Percentiles rank a stretch among this genome's conserved stretches.
phyloP scores from a whole-genome alignment of 805 yeast species.

The Pichia californica region DNA sequence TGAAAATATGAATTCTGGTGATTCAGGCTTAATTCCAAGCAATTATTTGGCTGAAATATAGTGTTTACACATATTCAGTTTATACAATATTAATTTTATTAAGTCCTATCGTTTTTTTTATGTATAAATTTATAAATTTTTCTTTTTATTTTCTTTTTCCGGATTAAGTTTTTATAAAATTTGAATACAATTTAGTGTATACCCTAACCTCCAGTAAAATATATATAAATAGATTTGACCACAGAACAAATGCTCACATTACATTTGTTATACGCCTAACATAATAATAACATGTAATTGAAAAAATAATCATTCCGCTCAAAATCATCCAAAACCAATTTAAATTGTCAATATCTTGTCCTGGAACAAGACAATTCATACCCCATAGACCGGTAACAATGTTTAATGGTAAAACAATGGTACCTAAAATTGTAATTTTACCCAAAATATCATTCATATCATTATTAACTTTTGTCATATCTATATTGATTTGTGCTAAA shows the following conservation, averaged over 20 bases:
- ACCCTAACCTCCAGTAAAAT: too few species aligned
- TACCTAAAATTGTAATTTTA: slow-evolving; percentile 87
- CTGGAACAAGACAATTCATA: slow-evolving; percentile 96
- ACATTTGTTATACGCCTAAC: slow-evolving; percentile 37
- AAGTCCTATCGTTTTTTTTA: background rate
- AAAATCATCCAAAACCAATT: slow-evolving; percentile 59
- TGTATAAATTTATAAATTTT: background rate
- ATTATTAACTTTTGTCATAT: slow-evolving; percentile 94
- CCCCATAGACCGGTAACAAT: slow-evolving; percentile 98
- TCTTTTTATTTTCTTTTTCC: background rate
- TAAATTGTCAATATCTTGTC: slow-evolving; percentile 62
- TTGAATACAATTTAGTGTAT: too few species aligned
- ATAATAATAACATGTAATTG: slow-evolving; percentile 40
- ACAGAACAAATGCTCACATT: slow-evolving; percentile 10
- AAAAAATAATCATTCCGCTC: slow-evolving; percentile 40
- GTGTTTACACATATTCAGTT: too few species aligned
- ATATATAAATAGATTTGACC: too few species aligned
- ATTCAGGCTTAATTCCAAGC: slow-evolving; percentile 58
- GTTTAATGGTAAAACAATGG: slow-evolving; percentile 91
- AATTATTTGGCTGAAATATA: slow-evolving; percentile 38
- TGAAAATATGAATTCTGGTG: slow-evolving; percentile 41
- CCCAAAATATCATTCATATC: slow-evolving; percentile 96
- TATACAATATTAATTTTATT: too few species aligned
- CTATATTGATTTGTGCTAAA: slow-evolving; percentile 93
- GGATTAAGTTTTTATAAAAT: background rate